phyloP scores from a whole-genome alignment of 768 basidiomycete genomes.

The Amanita rimosa region DNA sequence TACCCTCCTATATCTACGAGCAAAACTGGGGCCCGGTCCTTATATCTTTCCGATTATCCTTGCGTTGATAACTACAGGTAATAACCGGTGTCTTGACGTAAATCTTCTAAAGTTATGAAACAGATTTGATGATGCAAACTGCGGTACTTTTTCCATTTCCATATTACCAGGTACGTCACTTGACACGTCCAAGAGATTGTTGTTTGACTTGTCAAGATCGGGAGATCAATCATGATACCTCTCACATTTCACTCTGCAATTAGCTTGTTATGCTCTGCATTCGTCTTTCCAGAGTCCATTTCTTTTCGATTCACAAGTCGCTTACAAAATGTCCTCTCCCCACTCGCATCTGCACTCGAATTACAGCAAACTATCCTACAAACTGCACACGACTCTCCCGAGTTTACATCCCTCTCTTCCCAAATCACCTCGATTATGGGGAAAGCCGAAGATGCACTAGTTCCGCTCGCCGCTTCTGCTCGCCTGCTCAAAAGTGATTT shows the following conservation, averaged over 20 bases:
- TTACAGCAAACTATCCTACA: constrained; percentile 36
- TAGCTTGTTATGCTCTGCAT: constrained; percentile 35
- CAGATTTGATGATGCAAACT: constrained; percentile 50
- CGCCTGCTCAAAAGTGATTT: constrained; percentile 50
- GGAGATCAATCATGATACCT: constrained; percentile 42
- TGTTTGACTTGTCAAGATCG: constrained; percentile 22
- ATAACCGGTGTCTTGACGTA: not conserved
- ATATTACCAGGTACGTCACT: constrained; percentile 34
- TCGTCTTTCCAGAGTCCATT: constrained; percentile 54
- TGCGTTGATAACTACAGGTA: constrained; percentile 49
- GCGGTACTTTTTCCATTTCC: constrained; percentile 55
- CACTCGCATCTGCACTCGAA: constrained; percentile 32
- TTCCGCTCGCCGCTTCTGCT: constrained; percentile 38
- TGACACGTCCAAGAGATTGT: not conserved
- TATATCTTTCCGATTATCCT: constrained; percentile 46
- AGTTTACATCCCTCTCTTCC: constrained; percentile 22
- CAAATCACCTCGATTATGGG: constrained; percentile 22
- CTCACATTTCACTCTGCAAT: constrained; percentile 48
- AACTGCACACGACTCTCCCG: constrained; percentile 26
- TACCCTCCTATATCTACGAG: constrained; percentile 50
- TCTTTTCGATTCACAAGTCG: constrained; percentile 46
- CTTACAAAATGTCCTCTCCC: constrained; percentile 34
- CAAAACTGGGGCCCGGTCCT: constrained; percentile 51
- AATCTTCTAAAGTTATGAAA: not conserved
- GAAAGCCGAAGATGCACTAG: constrained; percentile 35